Conservation (phyloP, 169 alveolate species). For the Plasmodium falciparum region DNA sequence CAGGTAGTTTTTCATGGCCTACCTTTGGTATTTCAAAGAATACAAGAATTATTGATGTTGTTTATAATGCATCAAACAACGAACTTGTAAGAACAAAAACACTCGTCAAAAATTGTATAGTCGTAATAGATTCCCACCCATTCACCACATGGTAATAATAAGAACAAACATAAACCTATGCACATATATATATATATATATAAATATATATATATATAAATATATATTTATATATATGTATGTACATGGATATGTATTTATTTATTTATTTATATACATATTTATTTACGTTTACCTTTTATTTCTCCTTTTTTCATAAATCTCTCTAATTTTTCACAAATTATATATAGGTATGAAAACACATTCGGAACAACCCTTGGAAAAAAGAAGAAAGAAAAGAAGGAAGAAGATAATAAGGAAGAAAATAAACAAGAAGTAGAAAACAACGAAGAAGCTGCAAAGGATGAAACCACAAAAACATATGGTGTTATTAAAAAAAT, state of each 20-base stretch:
- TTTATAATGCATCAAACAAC: conserved; percentile 99
- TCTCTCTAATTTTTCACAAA: neutral
- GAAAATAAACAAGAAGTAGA: conserved; percentile 79
- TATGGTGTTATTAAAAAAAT: conserved; percentile 79
- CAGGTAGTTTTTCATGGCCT: conserved; percentile 99
- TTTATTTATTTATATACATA: neutral
- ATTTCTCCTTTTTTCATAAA: neutral
- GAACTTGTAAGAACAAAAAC: conserved; percentile 99
- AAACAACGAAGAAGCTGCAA: conserved; percentile 81
- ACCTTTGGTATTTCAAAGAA: conserved; percentile 91
- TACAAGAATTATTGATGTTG: conserved; percentile 98
- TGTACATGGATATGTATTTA: neutral
- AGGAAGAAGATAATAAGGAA: conserved; percentile 78
- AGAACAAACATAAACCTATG: neutral
- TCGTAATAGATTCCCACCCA: conserved; percentile 99
- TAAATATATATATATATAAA: too few relatives aligned
- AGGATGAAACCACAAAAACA: conserved; percentile 78
- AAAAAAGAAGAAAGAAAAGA: conserved; percentile 72
- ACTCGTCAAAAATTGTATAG: conserved; percentile 97
- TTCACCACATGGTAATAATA: conserved; percentile 94
- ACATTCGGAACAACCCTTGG: conserved; percentile 76
- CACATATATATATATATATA: neutral
- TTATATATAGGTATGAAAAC: conserved; percentile 76
- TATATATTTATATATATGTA: neutral
- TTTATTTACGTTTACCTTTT: neutral